These are phyloP conservation scores for Trichoderma reesei DNA, from an alignment of 495 filamentous ascomycete species.

Conservation along the genomic window DNA sequence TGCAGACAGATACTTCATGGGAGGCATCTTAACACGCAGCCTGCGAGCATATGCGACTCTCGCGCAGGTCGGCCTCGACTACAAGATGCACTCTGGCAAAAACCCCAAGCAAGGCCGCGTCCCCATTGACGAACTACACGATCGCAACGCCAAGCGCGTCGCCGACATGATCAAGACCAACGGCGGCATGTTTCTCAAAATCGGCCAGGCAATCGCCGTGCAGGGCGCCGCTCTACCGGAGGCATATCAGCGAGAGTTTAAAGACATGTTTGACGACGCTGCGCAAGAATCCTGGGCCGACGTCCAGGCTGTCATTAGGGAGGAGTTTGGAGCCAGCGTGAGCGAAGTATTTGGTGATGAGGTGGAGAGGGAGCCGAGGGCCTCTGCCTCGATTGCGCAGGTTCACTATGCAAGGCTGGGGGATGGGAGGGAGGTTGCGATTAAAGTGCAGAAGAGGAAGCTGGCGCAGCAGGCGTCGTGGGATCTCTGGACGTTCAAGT, in stretches of 20 bases:
- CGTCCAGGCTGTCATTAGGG: conserved; percentile 72
- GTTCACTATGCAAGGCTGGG: conserved; percentile 84
- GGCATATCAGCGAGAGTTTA: conserved; percentile 91
- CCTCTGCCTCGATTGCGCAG: conserved; percentile 87
- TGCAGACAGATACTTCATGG: not conserved
- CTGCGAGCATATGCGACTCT: conserved; percentile 69
- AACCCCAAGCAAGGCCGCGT: conserved; percentile 54
- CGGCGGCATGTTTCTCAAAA: conserved; percentile 93
- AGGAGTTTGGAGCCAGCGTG: conserved; percentile 74
- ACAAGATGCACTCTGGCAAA: conserved; percentile 88
- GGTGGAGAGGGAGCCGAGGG: conserved; percentile 75
- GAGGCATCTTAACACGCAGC: not conserved
- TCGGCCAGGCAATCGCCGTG: conserved; percentile 97
- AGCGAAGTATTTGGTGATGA: conserved; percentile 87
- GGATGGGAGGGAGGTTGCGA: conserved; percentile 81
- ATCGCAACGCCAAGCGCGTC: conserved; percentile 69
- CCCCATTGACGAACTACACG: conserved; percentile 61
- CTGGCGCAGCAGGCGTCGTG: conserved; percentile 80
- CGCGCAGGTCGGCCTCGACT: conserved; percentile 72
- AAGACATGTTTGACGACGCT: conserved; percentile 94
- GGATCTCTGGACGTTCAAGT: conserved; percentile 96
- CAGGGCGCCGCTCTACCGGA: conserved; percentile 86
- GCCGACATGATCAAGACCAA: conserved; percentile 71
- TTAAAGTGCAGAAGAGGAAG: conserved; percentile 95
- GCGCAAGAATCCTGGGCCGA: conserved; percentile 86